These are phyloP conservation scores for Acanthamoeba culbertsoni DNA, from an alignment of 208 protist genomes.

Conservation along the genomic window DNA sequence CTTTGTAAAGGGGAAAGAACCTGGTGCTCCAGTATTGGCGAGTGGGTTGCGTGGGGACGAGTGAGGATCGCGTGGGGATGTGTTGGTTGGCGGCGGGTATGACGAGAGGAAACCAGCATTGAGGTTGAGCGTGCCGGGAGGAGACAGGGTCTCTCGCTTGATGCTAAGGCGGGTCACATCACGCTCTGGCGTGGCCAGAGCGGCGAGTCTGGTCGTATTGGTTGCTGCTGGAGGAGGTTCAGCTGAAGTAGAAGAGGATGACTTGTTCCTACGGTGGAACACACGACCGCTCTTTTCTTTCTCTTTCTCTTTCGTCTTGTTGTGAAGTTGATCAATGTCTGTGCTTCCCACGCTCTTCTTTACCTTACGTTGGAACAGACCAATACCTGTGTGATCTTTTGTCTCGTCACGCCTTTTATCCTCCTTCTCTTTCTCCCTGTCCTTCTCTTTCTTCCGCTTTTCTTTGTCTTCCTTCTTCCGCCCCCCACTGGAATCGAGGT, in stretches of 20 bases:
- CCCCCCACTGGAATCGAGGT: not conserved
- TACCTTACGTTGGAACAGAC: constrained; percentile 6
- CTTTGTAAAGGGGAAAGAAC: not conserved
- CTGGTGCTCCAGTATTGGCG: not conserved
- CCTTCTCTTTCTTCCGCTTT: not conserved
- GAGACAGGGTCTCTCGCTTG: constrained; percentile 27
- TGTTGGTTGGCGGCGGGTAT: not conserved
- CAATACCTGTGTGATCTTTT: not conserved
- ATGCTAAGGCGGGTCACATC: not conserved
- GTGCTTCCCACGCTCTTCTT: not conserved
- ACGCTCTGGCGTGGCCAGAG: not conserved
- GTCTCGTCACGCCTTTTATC: not conserved
- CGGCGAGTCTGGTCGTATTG: not conserved
- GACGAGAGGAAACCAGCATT: not conserved
- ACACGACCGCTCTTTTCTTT: not conserved
- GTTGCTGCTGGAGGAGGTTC: not conserved
- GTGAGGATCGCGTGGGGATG: not conserved
- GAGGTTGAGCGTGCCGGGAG: constrained; percentile 12
- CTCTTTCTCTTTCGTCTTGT: not conserved
- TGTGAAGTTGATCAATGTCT: not conserved
- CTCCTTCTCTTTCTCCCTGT: not conserved
- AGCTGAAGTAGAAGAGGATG: not conserved
- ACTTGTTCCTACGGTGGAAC: constrained; percentile 13
- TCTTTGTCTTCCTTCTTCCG: constrained; percentile 12
- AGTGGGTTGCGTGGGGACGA: not conserved